These are phyloP conservation scores for Globomyces sp. DNA, from an alignment of 371 early-diverging fungal species.

Conservation along the genomic window DNA sequence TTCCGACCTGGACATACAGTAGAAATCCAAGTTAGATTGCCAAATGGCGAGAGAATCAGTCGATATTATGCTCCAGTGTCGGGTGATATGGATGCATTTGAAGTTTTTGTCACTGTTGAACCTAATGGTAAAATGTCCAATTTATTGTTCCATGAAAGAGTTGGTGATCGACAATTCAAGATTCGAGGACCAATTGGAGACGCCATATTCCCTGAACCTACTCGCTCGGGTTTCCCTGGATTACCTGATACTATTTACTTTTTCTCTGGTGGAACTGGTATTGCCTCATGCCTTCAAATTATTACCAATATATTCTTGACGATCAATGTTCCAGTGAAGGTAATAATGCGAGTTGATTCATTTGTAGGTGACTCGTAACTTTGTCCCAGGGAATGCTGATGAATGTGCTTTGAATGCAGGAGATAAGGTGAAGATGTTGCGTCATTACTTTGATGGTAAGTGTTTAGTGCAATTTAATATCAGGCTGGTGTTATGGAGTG, in stretches of 20 bases:
- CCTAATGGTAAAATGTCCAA: slow-evolving; percentile 15
- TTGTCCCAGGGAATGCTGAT: background rate
- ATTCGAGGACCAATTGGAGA: slow-evolving; percentile 29
- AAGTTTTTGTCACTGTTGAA: slow-evolving; percentile 16
- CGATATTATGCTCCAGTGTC: slow-evolving; percentile 29
- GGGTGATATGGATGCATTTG: slow-evolving; percentile 25
- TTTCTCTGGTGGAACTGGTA: slow-evolving; percentile 31
- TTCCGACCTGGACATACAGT: slow-evolving; percentile 25
- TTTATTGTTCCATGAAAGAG: background rate
- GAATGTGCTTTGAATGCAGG: background rate
- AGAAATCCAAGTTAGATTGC: slow-evolving; percentile 25
- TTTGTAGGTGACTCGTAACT: too few species aligned
- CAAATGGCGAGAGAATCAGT: background rate
- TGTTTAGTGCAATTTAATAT: background rate
- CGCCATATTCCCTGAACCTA: background rate
- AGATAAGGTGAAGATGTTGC: slow-evolving; percentile 11
- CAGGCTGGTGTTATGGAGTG: slow-evolving; percentile 23
- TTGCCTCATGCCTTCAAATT: slow-evolving; percentile 34
- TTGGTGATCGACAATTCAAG: slow-evolving; percentile 31
- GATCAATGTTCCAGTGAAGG: background rate
- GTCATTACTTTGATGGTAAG: slow-evolving; percentile 23
- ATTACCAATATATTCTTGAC: slow-evolving; percentile 26
- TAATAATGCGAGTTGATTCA: too few species aligned
- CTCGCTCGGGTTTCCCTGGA: slow-evolving; percentile 9
- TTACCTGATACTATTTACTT: slow-evolving; percentile 11